Conservation (phyloP, 2,329 filamentous ascomycete species). For the Chrysoporthe cubensis region DNA sequence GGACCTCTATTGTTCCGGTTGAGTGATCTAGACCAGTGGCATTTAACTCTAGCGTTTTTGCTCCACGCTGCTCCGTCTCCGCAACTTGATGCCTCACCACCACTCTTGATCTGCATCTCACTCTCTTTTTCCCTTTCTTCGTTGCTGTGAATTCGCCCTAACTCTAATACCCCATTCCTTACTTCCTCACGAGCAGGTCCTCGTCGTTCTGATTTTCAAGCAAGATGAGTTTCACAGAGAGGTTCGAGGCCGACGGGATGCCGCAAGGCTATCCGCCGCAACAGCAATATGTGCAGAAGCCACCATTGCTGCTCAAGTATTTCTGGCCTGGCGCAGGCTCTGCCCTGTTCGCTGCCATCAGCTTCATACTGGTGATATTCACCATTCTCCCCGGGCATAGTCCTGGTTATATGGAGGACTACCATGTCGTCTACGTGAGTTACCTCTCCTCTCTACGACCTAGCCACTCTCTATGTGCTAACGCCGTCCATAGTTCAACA, state of each 20-base stretch:
- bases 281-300: constrained; percentile 5
- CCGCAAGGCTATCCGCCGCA: not conserved
- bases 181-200: constrained; percentile 6
- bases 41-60: not conserved
- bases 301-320: not conserved
- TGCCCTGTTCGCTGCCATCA: constrained; percentile 39
- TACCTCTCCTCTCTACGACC: not conserved
- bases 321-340: constrained; percentile 32
- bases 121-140: not conserved
- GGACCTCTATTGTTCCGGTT: not conserved
- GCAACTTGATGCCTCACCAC: not conserved
- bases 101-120: not conserved
- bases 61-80: not conserved
- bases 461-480: constrained; percentile 16
- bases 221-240: constrained; percentile 3
- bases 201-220: not conserved
- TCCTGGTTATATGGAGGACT: constrained; percentile 42
- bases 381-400: constrained; percentile 44
- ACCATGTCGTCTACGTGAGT: constrained; percentile 44
- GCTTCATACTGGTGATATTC: constrained; percentile 43
- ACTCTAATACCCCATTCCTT: not conserved
- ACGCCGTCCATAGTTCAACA: constrained; percentile 42
- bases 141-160: not conserved
- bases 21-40: not conserved
- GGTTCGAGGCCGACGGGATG: not conserved